Base-by-base conservation (phyloP, 257 asterid species). In the Solanum lycopersicoides region DNA sequence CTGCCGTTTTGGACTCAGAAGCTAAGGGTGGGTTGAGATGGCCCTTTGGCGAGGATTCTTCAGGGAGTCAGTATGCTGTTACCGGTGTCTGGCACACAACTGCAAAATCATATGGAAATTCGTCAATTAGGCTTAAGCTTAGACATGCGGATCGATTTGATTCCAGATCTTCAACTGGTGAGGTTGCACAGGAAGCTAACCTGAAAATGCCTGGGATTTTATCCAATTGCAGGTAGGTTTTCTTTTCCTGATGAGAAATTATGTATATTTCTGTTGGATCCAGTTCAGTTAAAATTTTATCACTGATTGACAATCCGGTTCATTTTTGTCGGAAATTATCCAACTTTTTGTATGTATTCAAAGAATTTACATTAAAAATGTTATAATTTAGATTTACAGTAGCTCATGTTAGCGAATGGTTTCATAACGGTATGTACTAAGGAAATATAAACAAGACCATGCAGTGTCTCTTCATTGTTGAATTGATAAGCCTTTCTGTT, bases 81-180 rank as follows among this genome's bases (percentile, higher is more conserved):
- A 87, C 89, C 23, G 89, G 90, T 63, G 89, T 85, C 65, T 92
- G 93, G 93, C 95, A 92, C 89, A 88, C 88, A 56, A 86, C 41
- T 87, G 89, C 86, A 35, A 90, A 89, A 88, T 59, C 87, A 60
- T 91, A 85, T 45, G 83, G 73, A 82, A 90, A 86, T 87, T 87
- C 90, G 44, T 93, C 91, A 71, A 76, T 91, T 86, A 90, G 89
- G 89, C 83, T 93, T 69, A 88, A 88, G 89, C 86, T 90, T 89
- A 90, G 92, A 83, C 86, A 37, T 86, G 95, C 90, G 42, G 95
- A 93, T 86, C 88, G 95, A 69, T 93, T 92, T 89, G 92, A 92
- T 86, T 91, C 92, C 89, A 80, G 86, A 83, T 66, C 95, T 59
- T 91, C 93, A 14, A 18, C 50, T 23, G 94, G 93, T 87, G 96